Conservation (phyloP, 805 yeast genomes). For the Monosporozyma siamensis region DNA sequence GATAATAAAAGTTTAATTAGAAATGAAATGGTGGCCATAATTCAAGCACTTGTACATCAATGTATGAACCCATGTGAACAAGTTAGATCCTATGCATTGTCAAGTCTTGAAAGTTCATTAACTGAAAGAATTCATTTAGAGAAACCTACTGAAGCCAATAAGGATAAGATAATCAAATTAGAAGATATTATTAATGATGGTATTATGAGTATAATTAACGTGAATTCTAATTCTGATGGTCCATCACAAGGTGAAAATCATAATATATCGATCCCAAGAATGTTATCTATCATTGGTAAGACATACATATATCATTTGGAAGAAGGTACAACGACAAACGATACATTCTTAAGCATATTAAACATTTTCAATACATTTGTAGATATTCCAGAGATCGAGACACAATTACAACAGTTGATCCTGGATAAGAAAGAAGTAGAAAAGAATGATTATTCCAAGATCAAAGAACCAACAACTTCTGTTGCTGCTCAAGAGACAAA, state of each 20-base stretch:
- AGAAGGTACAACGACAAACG: slow-evolving; percentile 29
- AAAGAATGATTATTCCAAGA: neutral
- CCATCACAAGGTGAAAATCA: slow-evolving; percentile 21
- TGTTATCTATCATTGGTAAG: slow-evolving; percentile 59
- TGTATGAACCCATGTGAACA: slow-evolving; percentile 83
- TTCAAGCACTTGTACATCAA: slow-evolving; percentile 81
- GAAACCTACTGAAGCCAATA: slow-evolving; percentile 16
- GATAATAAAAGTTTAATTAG: slow-evolving; percentile 25
- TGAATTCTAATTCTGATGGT: slow-evolving; percentile 2
- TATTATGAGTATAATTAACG: slow-evolving; percentile 46
- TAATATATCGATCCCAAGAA: slow-evolving; percentile 48
- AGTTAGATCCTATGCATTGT: slow-evolving; percentile 56
- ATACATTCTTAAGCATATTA: slow-evolving; percentile 32
- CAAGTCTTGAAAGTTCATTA: slow-evolving; percentile 42
- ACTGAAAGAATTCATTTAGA: slow-evolving; percentile 30
- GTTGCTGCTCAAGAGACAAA: neutral
- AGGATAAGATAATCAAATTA: slow-evolving; percentile 34
- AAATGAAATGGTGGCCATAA: slow-evolving; percentile 42
- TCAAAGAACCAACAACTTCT: neutral
- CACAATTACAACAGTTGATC: slow-evolving; percentile 32
- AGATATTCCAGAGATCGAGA: slow-evolving; percentile 33
- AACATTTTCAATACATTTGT: slow-evolving; percentile 33
- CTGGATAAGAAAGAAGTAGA: slow-evolving; percentile 30
- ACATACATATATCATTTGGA: slow-evolving; percentile 43
- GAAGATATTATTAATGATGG: slow-evolving; percentile 61